Base-by-base conservation (phyloP, 2,329 filamentous ascomycete genomes). In the Nemania sp. region DNA sequence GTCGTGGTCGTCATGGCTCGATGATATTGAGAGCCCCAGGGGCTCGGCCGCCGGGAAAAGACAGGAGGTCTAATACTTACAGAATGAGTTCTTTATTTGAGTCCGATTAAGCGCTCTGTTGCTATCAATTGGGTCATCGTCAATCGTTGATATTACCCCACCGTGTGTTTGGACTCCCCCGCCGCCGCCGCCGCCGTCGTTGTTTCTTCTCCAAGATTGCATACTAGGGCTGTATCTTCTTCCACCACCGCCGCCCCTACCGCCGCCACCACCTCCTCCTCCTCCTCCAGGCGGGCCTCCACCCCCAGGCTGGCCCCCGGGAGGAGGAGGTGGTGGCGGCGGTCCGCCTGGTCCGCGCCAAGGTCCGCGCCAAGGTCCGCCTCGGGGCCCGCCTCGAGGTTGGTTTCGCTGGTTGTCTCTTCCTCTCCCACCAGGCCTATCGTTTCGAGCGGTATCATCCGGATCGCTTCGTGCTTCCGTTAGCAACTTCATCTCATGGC, bases 41-140 rank as follows among this genome's bases (percentile, higher is more conserved):
- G n/a, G n/a, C n/a, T n/a, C n/a, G n/a, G n/a, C n/a, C 12, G 8
- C 7, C 15, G 20, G 8, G 22, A 23, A 17, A 37, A 14, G 7
- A 8, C 6, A 6, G 17, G 20, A 28, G 17, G 19, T 23, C 19
- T 14, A 19, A n/a, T 17, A 45, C 52, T 48, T 52, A 55, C 52
- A 49, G 33, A 49, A 34, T 15, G 4, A 45, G 19, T 49, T 52
- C 43, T 31, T 20, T 3, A 41, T 3, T 14, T 20, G 33, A 11
- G 24, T 23, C 19, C 14, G 24, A n/a, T 22, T n/a, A 23, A 48
- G 43, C 23, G 34, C 42, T 33, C 20, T 40, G 11, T 28, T 33
- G 5, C 33, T 36, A 11, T 39, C n/a, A n/a, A n/a, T n/a, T n/a
- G n/a, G n/a, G n/a, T n/a, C n/a, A n/a, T n/a, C n/a, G n/a, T n/a